Conservation (phyloP, 2,329 filamentous ascomycete genomes). For the Fusarium udum region DNA sequence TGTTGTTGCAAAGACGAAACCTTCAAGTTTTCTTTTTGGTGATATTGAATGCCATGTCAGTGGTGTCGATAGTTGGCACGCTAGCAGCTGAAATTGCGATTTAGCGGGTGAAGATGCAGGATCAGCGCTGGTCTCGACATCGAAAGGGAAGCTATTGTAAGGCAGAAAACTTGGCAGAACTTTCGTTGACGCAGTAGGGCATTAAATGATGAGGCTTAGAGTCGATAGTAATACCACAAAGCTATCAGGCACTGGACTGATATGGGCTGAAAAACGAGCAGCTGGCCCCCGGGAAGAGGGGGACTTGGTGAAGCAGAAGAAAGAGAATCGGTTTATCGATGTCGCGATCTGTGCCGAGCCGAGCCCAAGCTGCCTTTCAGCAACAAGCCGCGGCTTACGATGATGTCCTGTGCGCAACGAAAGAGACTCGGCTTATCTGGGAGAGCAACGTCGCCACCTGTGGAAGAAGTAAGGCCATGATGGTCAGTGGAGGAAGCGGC, state of each 20-base stretch:
- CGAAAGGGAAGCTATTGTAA: rapidly evolving
- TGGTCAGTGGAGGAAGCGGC: background rate
- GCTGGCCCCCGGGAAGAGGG: rapidly evolving
- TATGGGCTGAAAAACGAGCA: background rate
- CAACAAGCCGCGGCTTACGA: slow-evolving; percentile 42
- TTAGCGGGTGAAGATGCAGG: rapidly evolving
- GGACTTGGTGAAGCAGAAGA: background rate
- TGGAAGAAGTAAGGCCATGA: background rate
- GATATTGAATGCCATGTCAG: background rate
- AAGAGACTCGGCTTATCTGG: slow-evolving; percentile 32
- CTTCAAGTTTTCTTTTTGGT: rapidly evolving
- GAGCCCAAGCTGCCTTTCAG: slow-evolving; percentile 39
- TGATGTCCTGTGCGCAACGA: slow-evolving; percentile 41
- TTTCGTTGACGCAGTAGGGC: background rate
- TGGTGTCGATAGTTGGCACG: rapidly evolving
- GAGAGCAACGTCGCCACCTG: slow-evolving; percentile 38
- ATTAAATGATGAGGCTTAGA: rapidly evolving
- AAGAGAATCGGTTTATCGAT: background rate
- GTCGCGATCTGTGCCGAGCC: slow-evolving; percentile 32
- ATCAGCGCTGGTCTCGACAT: background rate
- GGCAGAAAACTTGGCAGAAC: background rate
- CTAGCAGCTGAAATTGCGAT: background rate
- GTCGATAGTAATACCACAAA: rapidly evolving
- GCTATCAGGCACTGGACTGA: no score
- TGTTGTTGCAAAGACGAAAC: rapidly evolving